These are phyloP conservation scores for Populus euphratica DNA, from an alignment of 345 rosid species.

Conservation along the genomic window DNA sequence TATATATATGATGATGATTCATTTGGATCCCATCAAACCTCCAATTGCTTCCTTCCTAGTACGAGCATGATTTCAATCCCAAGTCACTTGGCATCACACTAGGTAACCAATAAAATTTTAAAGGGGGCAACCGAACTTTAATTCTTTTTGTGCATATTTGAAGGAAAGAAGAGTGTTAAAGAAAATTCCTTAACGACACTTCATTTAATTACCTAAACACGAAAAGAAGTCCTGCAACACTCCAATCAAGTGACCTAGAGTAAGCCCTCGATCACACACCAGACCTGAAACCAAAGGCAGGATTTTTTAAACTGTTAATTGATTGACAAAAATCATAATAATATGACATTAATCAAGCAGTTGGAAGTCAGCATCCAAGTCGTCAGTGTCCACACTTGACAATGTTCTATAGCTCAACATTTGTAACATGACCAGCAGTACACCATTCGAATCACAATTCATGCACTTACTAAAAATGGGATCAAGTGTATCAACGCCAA, in stretches of 20 bases:
- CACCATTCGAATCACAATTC: not conserved
- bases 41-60: not conserved
- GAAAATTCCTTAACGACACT: not conserved
- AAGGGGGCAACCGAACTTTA: not conserved
- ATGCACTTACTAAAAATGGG: not conserved
- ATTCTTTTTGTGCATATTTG: not conserved
- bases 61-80: not conserved
- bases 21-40: not conserved
- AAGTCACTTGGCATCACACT: not conserved
- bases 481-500: not conserved
- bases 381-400: not conserved
- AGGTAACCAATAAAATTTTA: not conserved
- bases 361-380: not conserved
- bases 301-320: not conserved
- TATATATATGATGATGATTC: not conserved
- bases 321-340: not conserved
- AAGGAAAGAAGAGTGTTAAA: not conserved
- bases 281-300: conserved; percentile 55
- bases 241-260: conserved; percentile 89
- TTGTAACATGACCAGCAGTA: not conserved
- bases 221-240: conserved; percentile 82
- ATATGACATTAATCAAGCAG: not conserved
- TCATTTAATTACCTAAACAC: conserved; percentile 55
- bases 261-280: conserved; percentile 87
- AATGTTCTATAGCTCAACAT: not conserved